A percentile compares a stretch with the other conserved stretches of the same genome.
Conservation (phyloP, 1,139 yeast species). For the Candida labiduridarum region DNA sequence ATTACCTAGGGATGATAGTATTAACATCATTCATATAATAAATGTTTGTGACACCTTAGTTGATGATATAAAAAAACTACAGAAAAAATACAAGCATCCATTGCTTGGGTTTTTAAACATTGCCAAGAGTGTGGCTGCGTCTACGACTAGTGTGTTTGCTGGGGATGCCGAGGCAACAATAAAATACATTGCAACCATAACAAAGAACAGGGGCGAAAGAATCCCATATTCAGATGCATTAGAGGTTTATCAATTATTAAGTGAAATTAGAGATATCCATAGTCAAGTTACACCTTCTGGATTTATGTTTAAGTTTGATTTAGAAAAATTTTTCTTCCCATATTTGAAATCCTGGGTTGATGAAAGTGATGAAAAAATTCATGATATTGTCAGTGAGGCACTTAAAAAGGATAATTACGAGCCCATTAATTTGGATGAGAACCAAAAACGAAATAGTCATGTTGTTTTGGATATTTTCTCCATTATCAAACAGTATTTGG, state of each 20-base stretch:
- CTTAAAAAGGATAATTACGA: slow-evolving; percentile 57
- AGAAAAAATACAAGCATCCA: slow-evolving; percentile 63
- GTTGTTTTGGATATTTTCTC: slow-evolving; percentile 72
- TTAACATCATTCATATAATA: slow-evolving; percentile 59
- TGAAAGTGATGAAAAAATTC: slow-evolving; percentile 52
- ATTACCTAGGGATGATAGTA: slow-evolving; percentile 63
- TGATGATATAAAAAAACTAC: slow-evolving; percentile 51
- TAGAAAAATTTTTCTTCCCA: slow-evolving; percentile 63
- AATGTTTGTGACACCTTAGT: slow-evolving; percentile 61
- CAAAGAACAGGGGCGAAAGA: slow-evolving; percentile 35
- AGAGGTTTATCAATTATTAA: slow-evolving; percentile 57
- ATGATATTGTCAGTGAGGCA: slow-evolving; percentile 55
- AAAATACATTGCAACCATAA: slow-evolving; percentile 52
- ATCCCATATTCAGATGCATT: slow-evolving; percentile 63
- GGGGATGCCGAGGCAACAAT: slow-evolving; percentile 67
- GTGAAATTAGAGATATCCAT: slow-evolving; percentile 57
- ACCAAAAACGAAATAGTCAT: slow-evolving; percentile 41
- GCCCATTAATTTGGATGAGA: slow-evolving; percentile 50
- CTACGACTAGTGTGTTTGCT: slow-evolving; percentile 61
- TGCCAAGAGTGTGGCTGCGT: slow-evolving; percentile 55
- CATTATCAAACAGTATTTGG: slow-evolving; percentile 59
- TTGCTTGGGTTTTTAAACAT: slow-evolving; percentile 61
- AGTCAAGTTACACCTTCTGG: slow-evolving; percentile 47
- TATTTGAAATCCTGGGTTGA: slow-evolving; percentile 60
- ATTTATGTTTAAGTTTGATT: slow-evolving; percentile 50